These are phyloP conservation scores for Boletus subparvulus DNA, from an alignment of 768 basidiomycete genomes.

Conservation along the genomic window DNA sequence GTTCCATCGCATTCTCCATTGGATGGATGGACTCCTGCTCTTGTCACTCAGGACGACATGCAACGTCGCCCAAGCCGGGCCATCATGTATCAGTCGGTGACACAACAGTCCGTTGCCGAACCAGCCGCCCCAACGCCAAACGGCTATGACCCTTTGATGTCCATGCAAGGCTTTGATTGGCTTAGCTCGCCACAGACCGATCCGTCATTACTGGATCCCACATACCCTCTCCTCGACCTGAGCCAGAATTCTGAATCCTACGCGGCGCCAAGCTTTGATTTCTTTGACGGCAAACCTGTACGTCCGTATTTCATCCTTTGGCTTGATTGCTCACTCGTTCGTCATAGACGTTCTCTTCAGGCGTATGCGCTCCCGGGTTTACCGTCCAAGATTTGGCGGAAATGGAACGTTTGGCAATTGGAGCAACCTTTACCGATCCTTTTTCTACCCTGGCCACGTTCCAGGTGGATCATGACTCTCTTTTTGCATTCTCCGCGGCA, in stretches of 20 bases:
- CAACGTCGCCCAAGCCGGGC: constrained; percentile 35
- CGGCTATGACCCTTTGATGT: not conserved
- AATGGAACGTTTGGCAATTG: constrained; percentile 19
- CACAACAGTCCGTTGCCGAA: constrained; percentile 10
- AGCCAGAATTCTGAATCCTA: not conserved
- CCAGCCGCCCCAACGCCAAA: not conserved
- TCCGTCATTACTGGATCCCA: constrained; percentile 1
- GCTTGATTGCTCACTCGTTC: not conserved
- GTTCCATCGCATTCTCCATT: constrained; percentile 14
- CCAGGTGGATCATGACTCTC: not conserved
- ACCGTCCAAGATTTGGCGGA: constrained; percentile 11
- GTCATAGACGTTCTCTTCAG: not conserved
- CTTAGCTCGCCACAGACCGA: constrained; percentile 8
- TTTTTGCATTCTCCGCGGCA: not conserved
- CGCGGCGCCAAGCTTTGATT: not conserved
- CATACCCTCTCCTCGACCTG: constrained; percentile 1
- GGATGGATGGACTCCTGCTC: constrained; percentile 21
- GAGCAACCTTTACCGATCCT: constrained; percentile 25
- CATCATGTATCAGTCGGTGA: constrained; percentile 36
- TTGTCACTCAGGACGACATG: constrained; percentile 33
- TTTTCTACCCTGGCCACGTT: constrained; percentile 11
- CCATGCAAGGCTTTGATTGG: constrained; percentile 12
- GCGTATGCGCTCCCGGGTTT: not conserved
- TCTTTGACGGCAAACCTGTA: constrained; percentile 18
- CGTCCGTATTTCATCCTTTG: not conserved